Percentiles rank a stretch among this genome's conserved stretches.
phyloP scores from a whole-genome alignment of 177 flowering plant genomes.

The Telopea speciosissima region DNA sequence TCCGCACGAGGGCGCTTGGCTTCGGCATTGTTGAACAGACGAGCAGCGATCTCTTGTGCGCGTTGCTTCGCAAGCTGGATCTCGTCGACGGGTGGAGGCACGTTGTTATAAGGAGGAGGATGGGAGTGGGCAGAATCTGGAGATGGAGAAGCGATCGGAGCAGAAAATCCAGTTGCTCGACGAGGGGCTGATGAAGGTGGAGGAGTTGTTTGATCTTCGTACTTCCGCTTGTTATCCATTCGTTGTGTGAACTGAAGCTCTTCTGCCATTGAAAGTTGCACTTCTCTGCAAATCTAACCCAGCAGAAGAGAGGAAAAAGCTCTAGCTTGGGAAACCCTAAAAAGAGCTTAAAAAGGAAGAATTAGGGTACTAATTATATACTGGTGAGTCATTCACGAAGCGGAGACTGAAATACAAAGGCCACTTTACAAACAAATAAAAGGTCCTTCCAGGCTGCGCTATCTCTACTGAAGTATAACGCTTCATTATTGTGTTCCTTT shows the following conservation, averaged over 20 bases:
- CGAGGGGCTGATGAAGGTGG: slow-evolving; percentile 28
- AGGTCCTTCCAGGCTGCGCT: too few species aligned
- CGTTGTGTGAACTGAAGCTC: slow-evolving; percentile 50
- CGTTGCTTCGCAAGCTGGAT: slow-evolving; percentile 80
- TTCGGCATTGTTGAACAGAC: slow-evolving; percentile 58
- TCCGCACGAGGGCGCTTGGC: slow-evolving; percentile 78
- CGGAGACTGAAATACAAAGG: too few species aligned
- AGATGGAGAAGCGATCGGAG: slow-evolving; percentile 35
- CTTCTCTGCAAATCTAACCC: background rate
- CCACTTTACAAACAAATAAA: too few species aligned
- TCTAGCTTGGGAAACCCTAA: background rate
- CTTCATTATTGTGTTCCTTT: too few species aligned
- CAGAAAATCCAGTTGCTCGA: slow-evolving; percentile 69
- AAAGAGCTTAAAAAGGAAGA: too few species aligned
- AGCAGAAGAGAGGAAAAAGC: background rate
- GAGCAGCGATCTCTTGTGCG: slow-evolving; percentile 91
- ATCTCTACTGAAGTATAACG: too few species aligned
- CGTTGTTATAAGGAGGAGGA: slow-evolving; percentile 55
- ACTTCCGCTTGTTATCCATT: slow-evolving; percentile 60
- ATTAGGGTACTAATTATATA: too few species aligned
- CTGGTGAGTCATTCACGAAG: too few species aligned
- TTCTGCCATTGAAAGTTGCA: slow-evolving; percentile 44
- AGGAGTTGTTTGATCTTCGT: slow-evolving; percentile 50
- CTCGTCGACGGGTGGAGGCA: slow-evolving; percentile 60
- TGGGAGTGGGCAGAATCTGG: slow-evolving; percentile 32